phyloP scores from a whole-genome alignment of 1,139 yeast genomes.

The Hansenula sp. region DNA sequence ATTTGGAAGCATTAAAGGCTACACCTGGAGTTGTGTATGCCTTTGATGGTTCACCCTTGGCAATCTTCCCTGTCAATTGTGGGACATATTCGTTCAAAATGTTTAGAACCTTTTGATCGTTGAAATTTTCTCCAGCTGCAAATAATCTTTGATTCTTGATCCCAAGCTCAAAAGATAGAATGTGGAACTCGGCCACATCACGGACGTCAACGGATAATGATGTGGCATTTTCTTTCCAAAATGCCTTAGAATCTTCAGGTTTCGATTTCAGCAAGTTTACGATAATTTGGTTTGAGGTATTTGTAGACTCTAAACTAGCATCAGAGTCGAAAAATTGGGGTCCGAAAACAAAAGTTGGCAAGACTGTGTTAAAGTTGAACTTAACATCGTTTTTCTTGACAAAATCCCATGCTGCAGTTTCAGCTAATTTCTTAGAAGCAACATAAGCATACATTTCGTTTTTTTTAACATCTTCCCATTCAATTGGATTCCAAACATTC shows the following conservation, averaged over 20 bases:
- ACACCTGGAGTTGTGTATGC: background rate
- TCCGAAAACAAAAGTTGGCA: conserved; percentile 48
- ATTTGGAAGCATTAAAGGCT: background rate
- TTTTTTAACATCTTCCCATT: conserved; percentile 31
- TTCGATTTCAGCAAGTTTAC: conserved; percentile 21
- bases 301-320: conserved; percentile 29
- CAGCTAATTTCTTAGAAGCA: conserved; percentile 51
- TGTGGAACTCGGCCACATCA: conserved; percentile 39
- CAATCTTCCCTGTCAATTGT: conserved; percentile 2
- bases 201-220: conserved; percentile 34
- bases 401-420: conserved; percentile 54
- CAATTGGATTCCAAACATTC: conserved; percentile 39
- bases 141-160: conserved; percentile 32
- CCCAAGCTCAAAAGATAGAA: conserved; percentile 32
- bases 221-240: conserved; percentile 4
- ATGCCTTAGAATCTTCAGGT: conserved; percentile 17
- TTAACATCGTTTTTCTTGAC: conserved; percentile 31
- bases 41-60: conserved; percentile 1
- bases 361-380: conserved; percentile 39
- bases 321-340: conserved; percentile 37
- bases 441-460: conserved; percentile 34
- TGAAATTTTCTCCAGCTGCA: conserved; percentile 7
- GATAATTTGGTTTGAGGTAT: conserved; percentile 31
- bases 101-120: conserved; percentile 26
- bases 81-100: conserved; percentile 22